Conservation (phyloP, 805 yeast species). For the Jamesozyma gamospora region DNA sequence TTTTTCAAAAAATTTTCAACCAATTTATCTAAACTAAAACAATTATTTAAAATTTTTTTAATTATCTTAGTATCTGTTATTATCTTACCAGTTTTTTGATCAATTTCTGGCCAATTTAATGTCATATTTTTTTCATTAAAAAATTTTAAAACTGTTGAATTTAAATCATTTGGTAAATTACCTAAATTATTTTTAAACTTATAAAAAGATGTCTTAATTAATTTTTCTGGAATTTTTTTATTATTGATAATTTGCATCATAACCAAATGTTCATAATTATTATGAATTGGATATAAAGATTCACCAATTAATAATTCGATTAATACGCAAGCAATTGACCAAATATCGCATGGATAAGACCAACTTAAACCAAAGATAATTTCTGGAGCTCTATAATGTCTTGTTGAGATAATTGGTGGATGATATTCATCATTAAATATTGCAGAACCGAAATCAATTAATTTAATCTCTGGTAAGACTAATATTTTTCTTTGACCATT, state of each 20-base stretch:
- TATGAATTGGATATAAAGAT: constrained; percentile 90
- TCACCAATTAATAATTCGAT: constrained; percentile 90
- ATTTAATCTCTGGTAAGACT: constrained; percentile 69
- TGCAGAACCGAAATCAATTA: constrained; percentile 97
- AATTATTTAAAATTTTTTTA: constrained; percentile 22
- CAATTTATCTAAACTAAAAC: constrained; percentile 25
- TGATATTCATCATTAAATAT: constrained; percentile 91
- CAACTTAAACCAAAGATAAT: constrained; percentile 91
- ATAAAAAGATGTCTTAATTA: constrained; percentile 29
- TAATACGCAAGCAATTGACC: constrained; percentile 93
- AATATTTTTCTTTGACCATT: constrained; percentile 33
- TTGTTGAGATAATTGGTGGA: constrained; percentile 80
- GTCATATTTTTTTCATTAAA: constrained; percentile 17
- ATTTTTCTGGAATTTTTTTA: constrained; percentile 33
- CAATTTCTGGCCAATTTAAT: constrained; percentile 26
- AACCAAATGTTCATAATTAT: constrained; percentile 86
- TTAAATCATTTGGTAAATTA: constrained; percentile 25
- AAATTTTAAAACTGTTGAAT: constrained; percentile 25
- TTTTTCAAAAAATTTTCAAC: constrained; percentile 21
- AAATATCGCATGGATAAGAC: constrained; percentile 93
- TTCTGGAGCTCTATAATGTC: constrained; percentile 97
- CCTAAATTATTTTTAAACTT: constrained; percentile 26
- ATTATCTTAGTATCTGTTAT: constrained; percentile 24
- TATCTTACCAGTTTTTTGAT: constrained; percentile 18
- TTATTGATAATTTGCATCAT: constrained; percentile 82